A percentile compares a stretch with the other conserved stretches of the same genome.
phyloP scores from a whole-genome alignment of 2,329 filamentous ascomycete species.

The Aureobasidium sp. region DNA sequence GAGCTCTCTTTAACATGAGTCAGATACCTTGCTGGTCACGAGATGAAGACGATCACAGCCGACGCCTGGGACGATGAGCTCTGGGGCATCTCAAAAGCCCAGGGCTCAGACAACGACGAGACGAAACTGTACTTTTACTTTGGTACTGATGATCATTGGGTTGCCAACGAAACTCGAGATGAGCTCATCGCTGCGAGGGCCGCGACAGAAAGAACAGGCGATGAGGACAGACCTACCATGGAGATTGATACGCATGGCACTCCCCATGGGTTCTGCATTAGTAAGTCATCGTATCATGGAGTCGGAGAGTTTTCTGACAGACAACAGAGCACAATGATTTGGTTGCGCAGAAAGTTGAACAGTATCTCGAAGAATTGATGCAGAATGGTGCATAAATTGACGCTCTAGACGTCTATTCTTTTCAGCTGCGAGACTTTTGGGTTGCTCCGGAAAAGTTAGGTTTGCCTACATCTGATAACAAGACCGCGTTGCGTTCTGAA shows the following conservation, averaged over 20 bases:
- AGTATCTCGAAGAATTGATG: slow-evolving; percentile 33
- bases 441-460: not conserved
- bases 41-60: slow-evolving; percentile 49
- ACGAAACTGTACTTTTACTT: slow-evolving; percentile 53
- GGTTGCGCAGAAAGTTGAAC: slow-evolving; percentile 46
- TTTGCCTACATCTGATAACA: not conserved
- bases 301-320: not conserved
- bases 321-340: slow-evolving; percentile 36
- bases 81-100: slow-evolving; percentile 43
- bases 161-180: slow-evolving; percentile 51
- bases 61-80: slow-evolving; percentile 54
- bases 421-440: not conserved
- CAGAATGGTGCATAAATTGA: not conserved
- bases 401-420: not conserved
- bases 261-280: slow-evolving; percentile 55
- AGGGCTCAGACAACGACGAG: slow-evolving; percentile 18
- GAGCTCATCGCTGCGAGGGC: slow-evolving; percentile 44
- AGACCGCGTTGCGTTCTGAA: not conserved
- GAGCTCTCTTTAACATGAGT: not conserved
- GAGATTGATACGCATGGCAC: slow-evolving; percentile 48
- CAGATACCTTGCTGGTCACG: slow-evolving; percentile 48
- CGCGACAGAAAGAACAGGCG: slow-evolving; percentile 22
- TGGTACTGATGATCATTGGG: slow-evolving; percentile 55
- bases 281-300: slow-evolving; percentile 31
- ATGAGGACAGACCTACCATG: slow-evolving; percentile 44